Evolutionary conservation across 73 alveolate species (phyloP), one percentile per base, ranked within the genome.

Genomic region (Paramecium caudatum): DNA sequence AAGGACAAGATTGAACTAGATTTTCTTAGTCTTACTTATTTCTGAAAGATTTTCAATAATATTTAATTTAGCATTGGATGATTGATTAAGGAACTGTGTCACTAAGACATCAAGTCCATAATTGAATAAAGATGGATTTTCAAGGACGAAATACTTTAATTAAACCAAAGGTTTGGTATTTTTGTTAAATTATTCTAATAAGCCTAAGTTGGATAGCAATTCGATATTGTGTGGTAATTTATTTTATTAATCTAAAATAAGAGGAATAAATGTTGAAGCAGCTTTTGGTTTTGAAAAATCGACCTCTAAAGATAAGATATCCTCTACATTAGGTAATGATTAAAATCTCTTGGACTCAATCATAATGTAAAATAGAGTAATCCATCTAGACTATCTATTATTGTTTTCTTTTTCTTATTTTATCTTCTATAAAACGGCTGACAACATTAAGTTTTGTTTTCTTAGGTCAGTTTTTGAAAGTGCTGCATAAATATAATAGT

Each of bases 141-240:
- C 80, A 55, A 55, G 30, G 46, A 55, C 30, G 23, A 23, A 55
- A 27, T 55, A 55, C 25, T 55, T 55, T 19, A 21, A 55, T 55
- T 55, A 16, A 23, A 6, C 13, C 45, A 5, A 55, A 55, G 30
- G 23, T 19, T 17, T 12, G 7, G 80, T 55, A 27, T 55, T 5
- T 10, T 55, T 27, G 9, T 10, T 55, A 10, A 55, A 55, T 55
- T 55, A 0, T 27, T 55, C 80, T 19, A 55, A 19, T 27, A 55
- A 55, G 37, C 80, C 80, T 9, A 55, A 15, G 10, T 55, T 43
- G 10, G 23, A 23, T 21, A 55, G 30, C 16, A 55, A 10, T 55
- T 55, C 80, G 12, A 55, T 55, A 23, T 55, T 55, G 30, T 55
- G 80, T 12, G 80, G 80, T 10, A 27, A 55, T 55, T 55, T 55